These are phyloP conservation scores for Blastosporella zonata DNA, from an alignment of 1,284 basidiomycete species.

Conservation along the genomic window DNA sequence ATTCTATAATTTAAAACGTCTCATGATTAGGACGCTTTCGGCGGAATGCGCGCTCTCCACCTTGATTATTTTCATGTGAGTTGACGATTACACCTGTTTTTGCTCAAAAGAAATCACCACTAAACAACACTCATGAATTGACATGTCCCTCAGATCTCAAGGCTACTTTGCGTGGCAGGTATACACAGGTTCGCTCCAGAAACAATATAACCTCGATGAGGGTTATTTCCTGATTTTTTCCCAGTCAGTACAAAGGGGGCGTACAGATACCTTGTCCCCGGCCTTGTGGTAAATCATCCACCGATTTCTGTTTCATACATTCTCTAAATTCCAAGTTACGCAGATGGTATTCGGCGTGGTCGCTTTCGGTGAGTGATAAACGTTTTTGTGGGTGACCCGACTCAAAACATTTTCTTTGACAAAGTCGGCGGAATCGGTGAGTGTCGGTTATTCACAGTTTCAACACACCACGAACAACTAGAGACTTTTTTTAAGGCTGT, in stretches of 20 bases:
- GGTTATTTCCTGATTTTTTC: too few relatives aligned
- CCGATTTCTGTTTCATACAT: not conserved
- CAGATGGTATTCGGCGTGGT: constrained; percentile 10
- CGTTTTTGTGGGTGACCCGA: too few relatives aligned
- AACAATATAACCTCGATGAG: too few relatives aligned
- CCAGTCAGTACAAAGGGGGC: not conserved
- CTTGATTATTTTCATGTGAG: constrained; percentile 8
- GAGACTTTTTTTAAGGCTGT: constrained; percentile 5
- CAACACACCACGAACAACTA: too few relatives aligned
- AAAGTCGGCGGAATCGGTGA: constrained; percentile 3
- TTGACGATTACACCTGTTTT: too few relatives aligned
- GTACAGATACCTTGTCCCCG: constrained; percentile 1
- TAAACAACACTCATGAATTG: not conserved
- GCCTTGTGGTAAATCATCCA: constrained; percentile 2
- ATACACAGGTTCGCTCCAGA: not conserved
- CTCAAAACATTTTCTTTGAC: not conserved
- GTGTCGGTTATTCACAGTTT: not conserved
- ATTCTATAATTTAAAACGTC: too few relatives aligned
- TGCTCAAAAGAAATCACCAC: too few relatives aligned
- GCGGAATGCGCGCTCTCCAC: constrained; percentile 8
- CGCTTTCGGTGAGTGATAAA: constrained; percentile 5
- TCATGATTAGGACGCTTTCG: constrained; percentile 1
- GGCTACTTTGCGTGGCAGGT: constrained; percentile 11
- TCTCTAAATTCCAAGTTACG: not conserved
- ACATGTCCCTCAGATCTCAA: constrained; percentile 3